phyloP scores from a whole-genome alignment of 352 stramenopile species.

The Pythium apleroticum region DNA sequence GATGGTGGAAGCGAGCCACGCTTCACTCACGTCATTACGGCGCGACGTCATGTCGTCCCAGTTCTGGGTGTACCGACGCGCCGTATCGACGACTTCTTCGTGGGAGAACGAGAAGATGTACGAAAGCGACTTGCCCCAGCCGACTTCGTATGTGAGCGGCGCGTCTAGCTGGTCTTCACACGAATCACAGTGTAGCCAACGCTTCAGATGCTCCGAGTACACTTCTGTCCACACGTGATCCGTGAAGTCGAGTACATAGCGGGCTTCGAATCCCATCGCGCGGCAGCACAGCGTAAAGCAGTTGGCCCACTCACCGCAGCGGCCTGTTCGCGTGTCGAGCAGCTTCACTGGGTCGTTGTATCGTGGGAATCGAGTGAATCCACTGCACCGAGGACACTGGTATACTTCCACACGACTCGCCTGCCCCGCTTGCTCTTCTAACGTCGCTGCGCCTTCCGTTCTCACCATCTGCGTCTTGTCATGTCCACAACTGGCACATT shows the following conservation, averaged over 20 bases:
- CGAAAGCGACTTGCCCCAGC: slow-evolving; percentile 93
- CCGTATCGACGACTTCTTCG: slow-evolving; percentile 92
- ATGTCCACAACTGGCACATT: slow-evolving; percentile 53
- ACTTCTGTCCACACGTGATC: slow-evolving; percentile 97
- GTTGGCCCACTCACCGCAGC: slow-evolving; percentile 94
- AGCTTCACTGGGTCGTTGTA: slow-evolving; percentile 91
- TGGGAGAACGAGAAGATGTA: slow-evolving; percentile 90
- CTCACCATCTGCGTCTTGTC: slow-evolving; percentile 46
- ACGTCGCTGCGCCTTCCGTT: slow-evolving; percentile 45
- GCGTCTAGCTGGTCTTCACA: slow-evolving; percentile 94
- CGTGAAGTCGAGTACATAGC: slow-evolving; percentile 93
- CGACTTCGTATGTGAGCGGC: slow-evolving; percentile 93
- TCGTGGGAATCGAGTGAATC: slow-evolving; percentile 82
- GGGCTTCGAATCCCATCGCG: slow-evolving; percentile 88
- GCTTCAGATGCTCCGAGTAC: slow-evolving; percentile 67
- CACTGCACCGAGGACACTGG: slow-evolving; percentile 53
- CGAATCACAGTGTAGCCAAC: slow-evolving; percentile 93
- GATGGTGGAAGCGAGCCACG: slow-evolving; percentile 58
- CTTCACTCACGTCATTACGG: slow-evolving; percentile 65
- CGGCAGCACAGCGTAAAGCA: slow-evolving; percentile 91
- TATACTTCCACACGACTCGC: slow-evolving; percentile 89
- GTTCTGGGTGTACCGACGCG: slow-evolving; percentile 71
- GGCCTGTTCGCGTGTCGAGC: slow-evolving; percentile 73
- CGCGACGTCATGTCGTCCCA: slow-evolving; percentile 64
- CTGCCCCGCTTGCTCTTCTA: slow-evolving; percentile 57